These are phyloP conservation scores for Neophaeococcomyces mojaviensis DNA, from an alignment of 2,329 filamentous ascomycete species.

Conservation along the genomic window DNA sequence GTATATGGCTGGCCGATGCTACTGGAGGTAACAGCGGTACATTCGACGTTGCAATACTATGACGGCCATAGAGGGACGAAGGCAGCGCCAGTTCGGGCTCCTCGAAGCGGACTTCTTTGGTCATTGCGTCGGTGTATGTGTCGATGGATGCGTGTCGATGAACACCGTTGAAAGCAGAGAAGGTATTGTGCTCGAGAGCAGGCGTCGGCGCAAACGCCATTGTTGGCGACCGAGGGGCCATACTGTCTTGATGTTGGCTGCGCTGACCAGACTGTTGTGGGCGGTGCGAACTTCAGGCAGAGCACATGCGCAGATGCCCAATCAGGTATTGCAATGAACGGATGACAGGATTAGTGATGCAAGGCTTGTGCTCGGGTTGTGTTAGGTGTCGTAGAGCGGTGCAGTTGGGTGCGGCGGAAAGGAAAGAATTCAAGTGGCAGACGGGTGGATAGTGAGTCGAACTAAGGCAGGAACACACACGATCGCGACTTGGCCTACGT, in stretches of 20 bases:
- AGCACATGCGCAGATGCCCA: conserved; percentile 3
- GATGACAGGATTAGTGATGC: neutral
- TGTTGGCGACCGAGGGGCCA: conserved; percentile 20
- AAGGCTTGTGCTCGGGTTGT: neutral
- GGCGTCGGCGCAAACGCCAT: conserved; percentile 21
- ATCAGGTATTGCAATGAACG: neutral
- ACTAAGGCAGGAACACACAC: conserved; percentile 8
- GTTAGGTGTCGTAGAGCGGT: neutral
- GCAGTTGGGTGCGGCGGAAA: neutral
- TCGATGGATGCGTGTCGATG: conserved; percentile 2
- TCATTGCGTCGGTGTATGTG: conserved; percentile 16
- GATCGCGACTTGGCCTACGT: conserved; percentile 2
- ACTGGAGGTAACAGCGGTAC: conserved; percentile 27
- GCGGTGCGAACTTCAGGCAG: neutral
- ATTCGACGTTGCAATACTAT: conserved; percentile 31
- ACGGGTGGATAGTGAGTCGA: neutral
- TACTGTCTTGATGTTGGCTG: conserved; percentile 1
- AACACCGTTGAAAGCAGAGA: conserved; percentile 16
- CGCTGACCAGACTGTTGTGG: neutral
- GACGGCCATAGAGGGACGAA: conserved; percentile 30
- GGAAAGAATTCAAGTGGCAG: neutral
- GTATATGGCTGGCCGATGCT: conserved; percentile 21
- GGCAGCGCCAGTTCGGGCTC: conserved; percentile 21
- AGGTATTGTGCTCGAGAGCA: conserved; percentile 20
- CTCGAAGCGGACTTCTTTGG: conserved; percentile 37